Evolutionary conservation across 164 flowering plant genomes (phyloP).

Genomic region (Hamamelis virginiana): DNA sequence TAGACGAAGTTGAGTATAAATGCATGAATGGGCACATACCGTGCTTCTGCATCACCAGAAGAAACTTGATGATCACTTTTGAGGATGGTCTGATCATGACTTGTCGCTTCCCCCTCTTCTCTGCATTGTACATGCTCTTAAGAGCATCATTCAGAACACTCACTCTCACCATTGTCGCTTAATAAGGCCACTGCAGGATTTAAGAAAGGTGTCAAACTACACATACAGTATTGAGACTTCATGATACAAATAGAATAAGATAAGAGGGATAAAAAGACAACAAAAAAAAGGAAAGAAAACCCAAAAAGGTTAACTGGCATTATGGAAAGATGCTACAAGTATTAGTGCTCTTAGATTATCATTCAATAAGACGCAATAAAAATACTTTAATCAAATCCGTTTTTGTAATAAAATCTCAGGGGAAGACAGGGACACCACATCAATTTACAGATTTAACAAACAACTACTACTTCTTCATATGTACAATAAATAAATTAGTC

Average conservation of each 20-base stretch:
- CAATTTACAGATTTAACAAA: too few species aligned
- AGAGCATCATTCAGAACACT: slow-evolving; percentile 45
- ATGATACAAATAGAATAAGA: not conserved
- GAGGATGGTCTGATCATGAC: slow-evolving; percentile 47
- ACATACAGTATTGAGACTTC: not conserved
- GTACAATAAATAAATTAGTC: too few species aligned
- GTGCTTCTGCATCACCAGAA: slow-evolving; percentile 47
- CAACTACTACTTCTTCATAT: too few species aligned
- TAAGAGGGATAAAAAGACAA: not conserved
- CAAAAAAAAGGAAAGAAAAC: not conserved
- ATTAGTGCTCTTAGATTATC: not conserved
- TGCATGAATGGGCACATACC: slow-evolving; percentile 15
- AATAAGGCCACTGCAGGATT: not conserved
- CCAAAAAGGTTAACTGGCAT: too few species aligned
- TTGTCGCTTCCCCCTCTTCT: slow-evolving; percentile 43
- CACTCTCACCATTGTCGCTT: slow-evolving; percentile 29
- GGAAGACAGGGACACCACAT: too few species aligned
- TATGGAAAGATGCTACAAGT: too few species aligned
- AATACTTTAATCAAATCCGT: too few species aligned
- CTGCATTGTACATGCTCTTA: slow-evolving; percentile 46
- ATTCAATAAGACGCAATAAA: too few species aligned
- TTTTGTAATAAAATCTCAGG: too few species aligned
- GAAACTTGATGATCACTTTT: slow-evolving; percentile 42
- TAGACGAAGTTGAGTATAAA: not conserved
- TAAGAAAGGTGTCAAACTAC: not conserved